Base-by-base conservation (phyloP, 176 grass and related monocot species). In the Lolium perenne region DNA sequence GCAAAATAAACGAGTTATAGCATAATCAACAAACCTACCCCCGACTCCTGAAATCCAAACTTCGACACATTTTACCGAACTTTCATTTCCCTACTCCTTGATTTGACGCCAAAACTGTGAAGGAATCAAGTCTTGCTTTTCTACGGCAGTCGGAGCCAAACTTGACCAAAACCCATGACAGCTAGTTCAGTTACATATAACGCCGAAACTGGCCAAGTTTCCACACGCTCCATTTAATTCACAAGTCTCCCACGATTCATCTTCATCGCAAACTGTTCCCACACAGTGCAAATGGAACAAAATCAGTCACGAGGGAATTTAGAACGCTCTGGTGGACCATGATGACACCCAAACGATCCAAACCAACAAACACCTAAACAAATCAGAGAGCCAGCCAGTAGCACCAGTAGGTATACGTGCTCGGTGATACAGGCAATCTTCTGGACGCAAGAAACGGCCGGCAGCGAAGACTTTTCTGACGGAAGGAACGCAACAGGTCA, bases 401-500 rank as follows among this genome's bases (percentile, higher is more conserved):
- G 26, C 26, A 8, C 32, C 32, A 41, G 71, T 74, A 35, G 32
- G 14, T 21, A 45, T 26, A 26, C 6, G 71, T 74, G 11, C 54
- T 23, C 49, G 61, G 78, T 62, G 41, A 86, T 32, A 47, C 79
- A 74, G 70, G 38, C 78, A 22, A 10, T 13, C 20, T 46, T 72
- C 83, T 21, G 5, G 78, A 61, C 3, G 48, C 72, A 13, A 40
- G 26, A 78, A 38, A 40, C 8, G 77, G 3, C 62, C 78, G 16
- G 45, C 82, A 51, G 25, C 23, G 84, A 53, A 18, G 84, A 83
- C 74, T 65, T 65, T 48, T 0, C 56, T 86, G 72, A 86, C 63
- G 59, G 38, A 48, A 3, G 35, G 54, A 62, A 23, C 72, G 35
- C 79, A 76, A 68, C 78, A 72, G 20, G 54, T 86, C 79, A 90